Evolutionary conservation across 2,329 filamentous ascomycete genomes (phyloP).

Genomic region (Aspergillus costaricaensis): DNA sequence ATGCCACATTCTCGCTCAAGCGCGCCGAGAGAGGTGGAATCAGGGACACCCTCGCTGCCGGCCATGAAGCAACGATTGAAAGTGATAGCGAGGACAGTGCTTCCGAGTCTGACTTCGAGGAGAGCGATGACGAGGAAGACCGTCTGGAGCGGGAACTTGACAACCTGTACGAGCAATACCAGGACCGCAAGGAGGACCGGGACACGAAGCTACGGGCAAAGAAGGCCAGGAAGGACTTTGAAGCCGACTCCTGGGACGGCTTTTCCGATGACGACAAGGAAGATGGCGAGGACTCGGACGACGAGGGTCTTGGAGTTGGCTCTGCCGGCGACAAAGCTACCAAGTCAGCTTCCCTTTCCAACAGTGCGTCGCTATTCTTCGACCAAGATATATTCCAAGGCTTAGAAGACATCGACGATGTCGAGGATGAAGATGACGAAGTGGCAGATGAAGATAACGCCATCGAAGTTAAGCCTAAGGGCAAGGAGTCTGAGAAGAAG

Average conservation of each 20-base stretch:
- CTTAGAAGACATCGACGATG: constrained; percentile 67
- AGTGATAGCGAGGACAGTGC: constrained; percentile 64
- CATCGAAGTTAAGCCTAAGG: constrained; percentile 33
- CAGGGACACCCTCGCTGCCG: constrained; percentile 68
- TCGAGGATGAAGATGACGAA: constrained; percentile 55
- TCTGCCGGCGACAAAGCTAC: constrained; percentile 35
- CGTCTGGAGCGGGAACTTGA: constrained; percentile 82
- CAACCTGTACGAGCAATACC: constrained; percentile 81
- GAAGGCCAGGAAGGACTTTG: constrained; percentile 76
- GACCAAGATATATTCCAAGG: constrained; percentile 92
- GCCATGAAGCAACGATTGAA: constrained; percentile 69
- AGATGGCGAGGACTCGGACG: constrained; percentile 56
- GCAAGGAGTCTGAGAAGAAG: constrained; percentile 26
- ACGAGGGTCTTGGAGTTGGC: constrained; percentile 49
- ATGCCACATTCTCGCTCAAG: constrained; percentile 84
- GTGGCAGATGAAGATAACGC: constrained; percentile 59
- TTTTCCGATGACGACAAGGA: constrained; percentile 68
- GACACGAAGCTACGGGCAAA: constrained; percentile 92
- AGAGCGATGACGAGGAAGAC: constrained; percentile 77
- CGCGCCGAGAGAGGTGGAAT: constrained; percentile 74
- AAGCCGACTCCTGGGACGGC: constrained; percentile 90
- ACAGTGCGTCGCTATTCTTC: constrained; percentile 84
- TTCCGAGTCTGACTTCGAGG: constrained; percentile 60
- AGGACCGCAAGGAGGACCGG: constrained; percentile 72
- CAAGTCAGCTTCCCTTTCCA: constrained; percentile 65